Base-by-base conservation (phyloP, 805 yeast species). In the Grigorovia transvaalensis region DNA sequence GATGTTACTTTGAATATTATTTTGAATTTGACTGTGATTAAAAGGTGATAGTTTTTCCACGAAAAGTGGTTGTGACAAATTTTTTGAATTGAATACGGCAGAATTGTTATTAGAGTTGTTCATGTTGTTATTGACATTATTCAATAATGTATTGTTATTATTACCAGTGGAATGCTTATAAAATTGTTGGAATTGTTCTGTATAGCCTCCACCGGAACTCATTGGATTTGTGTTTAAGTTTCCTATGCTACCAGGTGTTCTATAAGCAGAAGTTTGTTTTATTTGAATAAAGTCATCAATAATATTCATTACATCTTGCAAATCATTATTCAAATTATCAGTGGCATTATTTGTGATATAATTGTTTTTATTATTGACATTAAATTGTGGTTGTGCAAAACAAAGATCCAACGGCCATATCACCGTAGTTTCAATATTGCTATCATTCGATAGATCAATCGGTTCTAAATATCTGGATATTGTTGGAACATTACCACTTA, bases 401-500 rank as follows among this genome's bases (percentile, higher is more conserved):
- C 90, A 83, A 19, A 85, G 67, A 46, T 77, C 78, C 59, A 83
- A 67, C 0, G 95, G 95, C 95, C 95, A 86, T 45, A 80, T 66
- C 1, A 85, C 76, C 51, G 73, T 79, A 59, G 82, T 81, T 1
- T 41, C 47, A 35, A 30, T 23, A 19, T 19, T 45, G 6, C 6
- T 23, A 18, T 30, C 20, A 8, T 38, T 38, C 29, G 71, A 72
- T 56, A 77, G 78, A 33, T 71, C 73, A 2, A 79, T 80, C 0
- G 74, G 70, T 48, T 69, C 71, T 46, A 82, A 70, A 62, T 77
- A 85, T 23, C 73, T 71, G 12, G 88, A 71, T 2, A 85, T 74
- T 11, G 72, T 72, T 0, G 89, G 82, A 0, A 90, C 80, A 56
- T 80, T 75, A 20, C 84, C 85, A 63, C 82, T 84, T 55, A 84